Conservation (phyloP, 75 land plant genomes). For the Pinus tabuliformis region DNA sequence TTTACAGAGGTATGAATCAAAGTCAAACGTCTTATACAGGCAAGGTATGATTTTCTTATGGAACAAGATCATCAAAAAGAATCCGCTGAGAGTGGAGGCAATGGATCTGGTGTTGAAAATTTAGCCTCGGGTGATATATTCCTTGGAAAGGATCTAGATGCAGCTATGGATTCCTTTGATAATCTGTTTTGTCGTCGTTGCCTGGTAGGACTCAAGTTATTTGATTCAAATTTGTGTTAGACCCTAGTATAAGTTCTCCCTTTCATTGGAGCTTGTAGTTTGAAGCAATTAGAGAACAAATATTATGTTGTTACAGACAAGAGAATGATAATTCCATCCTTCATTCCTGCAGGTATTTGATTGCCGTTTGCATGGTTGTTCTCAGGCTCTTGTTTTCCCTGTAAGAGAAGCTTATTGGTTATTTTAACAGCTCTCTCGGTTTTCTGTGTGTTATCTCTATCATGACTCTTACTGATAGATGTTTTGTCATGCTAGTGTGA, state of each 20-base stretch:
- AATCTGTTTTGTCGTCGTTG: slow-evolving; percentile 97
- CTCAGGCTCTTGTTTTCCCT: slow-evolving; percentile 90
- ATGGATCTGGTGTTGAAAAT: slow-evolving; percentile 17
- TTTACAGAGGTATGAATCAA: slow-evolving; percentile 68
- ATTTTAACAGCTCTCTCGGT: neutral
- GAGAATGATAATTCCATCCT: neutral
- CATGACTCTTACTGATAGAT: neutral
- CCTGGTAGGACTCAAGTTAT: slow-evolving; percentile 38
- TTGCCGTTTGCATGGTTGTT: slow-evolving; percentile 99
- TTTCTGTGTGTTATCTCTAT: neutral
- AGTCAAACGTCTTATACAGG: slow-evolving; percentile 81
- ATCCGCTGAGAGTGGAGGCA: slow-evolving; percentile 6
- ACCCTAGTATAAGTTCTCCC: neutral
- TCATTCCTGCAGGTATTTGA: slow-evolving; percentile 84
- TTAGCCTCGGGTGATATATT: slow-evolving; percentile 28
- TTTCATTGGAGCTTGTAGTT: neutral
- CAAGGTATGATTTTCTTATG: slow-evolving; percentile 69
- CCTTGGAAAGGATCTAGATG: slow-evolving; percentile 83
- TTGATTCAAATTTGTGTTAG: neutral
- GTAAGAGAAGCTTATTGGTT: slow-evolving; percentile 45
- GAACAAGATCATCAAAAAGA: slow-evolving; percentile 24
- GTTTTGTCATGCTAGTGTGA: slow-evolving; percentile 50
- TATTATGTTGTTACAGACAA: neutral
- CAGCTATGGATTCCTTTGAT: slow-evolving; percentile 98
- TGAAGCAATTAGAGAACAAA: neutral